Evolutionary conservation across 257 asterid genomes (phyloP).

Genomic region (Solanum raphanifolium): DNA sequence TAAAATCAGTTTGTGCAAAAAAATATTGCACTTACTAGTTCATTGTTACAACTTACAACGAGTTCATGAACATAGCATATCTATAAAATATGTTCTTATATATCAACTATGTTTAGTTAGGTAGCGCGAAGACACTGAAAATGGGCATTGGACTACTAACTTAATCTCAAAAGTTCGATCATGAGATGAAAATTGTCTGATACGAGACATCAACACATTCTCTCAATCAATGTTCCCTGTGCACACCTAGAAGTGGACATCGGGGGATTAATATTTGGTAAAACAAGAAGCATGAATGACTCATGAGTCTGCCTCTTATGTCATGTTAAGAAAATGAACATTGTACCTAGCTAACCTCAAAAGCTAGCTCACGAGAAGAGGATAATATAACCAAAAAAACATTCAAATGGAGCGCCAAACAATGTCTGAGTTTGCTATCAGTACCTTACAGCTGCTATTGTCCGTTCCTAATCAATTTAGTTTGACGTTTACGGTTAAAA

Average conservation of each 20-base stretch:
- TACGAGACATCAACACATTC: neutral
- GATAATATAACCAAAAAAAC: neutral
- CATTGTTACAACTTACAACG: neutral
- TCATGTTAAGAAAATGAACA: neutral
- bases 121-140: neutral
- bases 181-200: neutral
- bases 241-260: neutral
- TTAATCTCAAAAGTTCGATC: neutral
- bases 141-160: neutral
- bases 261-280: neutral
- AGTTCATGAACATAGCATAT: neutral
- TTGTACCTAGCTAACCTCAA: neutral
- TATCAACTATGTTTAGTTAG: neutral
- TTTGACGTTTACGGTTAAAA: neutral
- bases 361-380: neutral
- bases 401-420: too few species aligned
- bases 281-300: neutral
- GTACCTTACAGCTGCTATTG: neutral
- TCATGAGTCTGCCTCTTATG: neutral
- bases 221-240: neutral
- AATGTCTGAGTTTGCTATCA: neutral
- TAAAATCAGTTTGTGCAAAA: neutral
- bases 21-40: neutral
- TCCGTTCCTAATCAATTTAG: neutral
- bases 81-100: neutral